phyloP scores from a whole-genome alignment of 2,329 filamentous ascomycete species.

The Hypoxylon sp. region DNA sequence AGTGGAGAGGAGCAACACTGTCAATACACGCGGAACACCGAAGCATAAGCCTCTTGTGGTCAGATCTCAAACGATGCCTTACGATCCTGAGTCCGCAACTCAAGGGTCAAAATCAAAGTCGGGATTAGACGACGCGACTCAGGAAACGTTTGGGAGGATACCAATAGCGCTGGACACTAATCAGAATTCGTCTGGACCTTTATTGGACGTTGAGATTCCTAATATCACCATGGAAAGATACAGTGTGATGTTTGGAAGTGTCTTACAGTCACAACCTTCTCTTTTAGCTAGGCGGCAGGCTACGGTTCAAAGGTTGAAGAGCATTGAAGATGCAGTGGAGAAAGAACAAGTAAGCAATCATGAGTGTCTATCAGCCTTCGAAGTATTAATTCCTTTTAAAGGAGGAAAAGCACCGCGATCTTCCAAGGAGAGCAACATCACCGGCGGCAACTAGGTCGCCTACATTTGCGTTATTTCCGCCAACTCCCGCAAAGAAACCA shows the following conservation, averaged over 20 bases:
- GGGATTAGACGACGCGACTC: constrained; percentile 36
- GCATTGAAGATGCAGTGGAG: constrained; percentile 63
- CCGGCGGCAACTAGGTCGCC: constrained; percentile 60
- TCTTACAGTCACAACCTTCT: constrained; percentile 66
- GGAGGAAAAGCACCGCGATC: constrained; percentile 35
- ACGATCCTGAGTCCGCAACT: constrained; percentile 41
- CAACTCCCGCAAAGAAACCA: constrained; percentile 51
- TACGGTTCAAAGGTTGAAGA: constrained; percentile 70
- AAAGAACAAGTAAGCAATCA: constrained; percentile 57
- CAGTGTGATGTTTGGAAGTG: constrained; percentile 90
- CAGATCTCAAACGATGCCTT: constrained; percentile 61
- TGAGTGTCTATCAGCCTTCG: background rate
- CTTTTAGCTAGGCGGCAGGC: constrained; percentile 72
- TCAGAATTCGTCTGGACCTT: constrained; percentile 43
- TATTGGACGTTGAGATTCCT: constrained; percentile 85
- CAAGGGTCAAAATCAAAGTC: constrained; percentile 32
- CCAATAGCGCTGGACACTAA: constrained; percentile 46
- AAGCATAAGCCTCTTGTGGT: constrained; percentile 63
- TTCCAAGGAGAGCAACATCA: constrained; percentile 63
- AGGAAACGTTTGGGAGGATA: constrained; percentile 50
- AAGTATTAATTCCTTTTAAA: constrained; percentile 39
- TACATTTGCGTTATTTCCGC: constrained; percentile 63
- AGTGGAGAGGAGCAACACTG: constrained; percentile 58
- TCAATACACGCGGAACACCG: constrained; percentile 51
- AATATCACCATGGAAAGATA: constrained; percentile 87